Evolutionary conservation across 495 filamentous ascomycete species (phyloP).

Genomic region (Xylaria curta): DNA sequence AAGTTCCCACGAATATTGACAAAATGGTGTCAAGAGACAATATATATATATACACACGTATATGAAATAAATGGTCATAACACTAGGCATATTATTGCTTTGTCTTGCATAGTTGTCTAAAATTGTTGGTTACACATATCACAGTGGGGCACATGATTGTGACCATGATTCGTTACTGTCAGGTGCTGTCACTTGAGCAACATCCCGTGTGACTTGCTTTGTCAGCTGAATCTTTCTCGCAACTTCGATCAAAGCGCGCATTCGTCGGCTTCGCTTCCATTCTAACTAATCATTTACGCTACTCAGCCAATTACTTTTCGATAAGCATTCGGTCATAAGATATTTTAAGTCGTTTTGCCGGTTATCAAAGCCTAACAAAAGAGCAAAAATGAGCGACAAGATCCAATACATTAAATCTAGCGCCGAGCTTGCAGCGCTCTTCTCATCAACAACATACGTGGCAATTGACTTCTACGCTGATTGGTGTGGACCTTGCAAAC

Average conservation of each 20-base stretch:
- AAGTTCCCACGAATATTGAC: too few relatives aligned
- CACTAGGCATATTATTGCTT: too few relatives aligned
- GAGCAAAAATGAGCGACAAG: slow-evolving; percentile 30
- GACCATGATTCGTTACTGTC: neutral
- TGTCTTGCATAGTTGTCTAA: too few relatives aligned
- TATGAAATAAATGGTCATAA: too few relatives aligned
- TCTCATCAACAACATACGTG: slow-evolving; percentile 47
- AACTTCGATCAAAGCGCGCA: slow-evolving; percentile 6
- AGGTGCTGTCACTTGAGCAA: neutral
- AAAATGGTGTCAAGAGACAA: too few relatives aligned
- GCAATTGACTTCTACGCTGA: slow-evolving; percentile 61
- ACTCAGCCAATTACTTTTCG: too few relatives aligned
- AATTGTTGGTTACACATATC: too few relatives aligned
- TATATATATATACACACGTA: too few relatives aligned
- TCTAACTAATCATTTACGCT: neutral
- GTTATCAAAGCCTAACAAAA: neutral
- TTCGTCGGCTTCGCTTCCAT: neutral
- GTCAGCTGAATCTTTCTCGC: slow-evolving; percentile 22
- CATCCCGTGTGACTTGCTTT: too few relatives aligned
- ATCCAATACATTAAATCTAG: slow-evolving; percentile 42
- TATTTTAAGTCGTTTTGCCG: too few relatives aligned
- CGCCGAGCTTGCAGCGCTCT: slow-evolving; percentile 42
- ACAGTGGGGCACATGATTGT: neutral
- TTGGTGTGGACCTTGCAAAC: slow-evolving; percentile 74
- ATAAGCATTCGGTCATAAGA: too few relatives aligned